Conservation (phyloP, 2,329 filamentous ascomycete species). For the Talaromyces sp. region DNA sequence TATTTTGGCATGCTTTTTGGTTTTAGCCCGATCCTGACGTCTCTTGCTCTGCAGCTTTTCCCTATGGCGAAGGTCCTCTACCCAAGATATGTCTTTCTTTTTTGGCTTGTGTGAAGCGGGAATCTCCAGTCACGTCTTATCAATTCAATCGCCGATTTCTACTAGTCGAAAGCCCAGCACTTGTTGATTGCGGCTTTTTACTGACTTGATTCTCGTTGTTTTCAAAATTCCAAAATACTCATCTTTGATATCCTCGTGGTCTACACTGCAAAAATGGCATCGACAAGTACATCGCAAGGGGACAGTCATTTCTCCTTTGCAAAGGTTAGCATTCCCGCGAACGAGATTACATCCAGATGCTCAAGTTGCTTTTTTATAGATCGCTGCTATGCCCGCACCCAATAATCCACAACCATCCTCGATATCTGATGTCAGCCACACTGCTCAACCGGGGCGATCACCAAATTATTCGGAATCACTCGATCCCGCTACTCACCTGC, state of each 20-base stretch:
- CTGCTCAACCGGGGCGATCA: constrained; percentile 22
- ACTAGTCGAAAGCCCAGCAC: constrained; percentile 26
- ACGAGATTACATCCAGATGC: background rate
- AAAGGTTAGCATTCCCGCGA: constrained; percentile 60
- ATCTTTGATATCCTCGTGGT: constrained; percentile 17
- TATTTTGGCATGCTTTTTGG: background rate
- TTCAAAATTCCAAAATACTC: constrained; percentile 21
- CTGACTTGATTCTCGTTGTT: constrained; percentile 21
- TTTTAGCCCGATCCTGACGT: constrained; percentile 16
- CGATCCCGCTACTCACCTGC: constrained; percentile 19
- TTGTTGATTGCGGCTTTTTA: constrained; percentile 23
- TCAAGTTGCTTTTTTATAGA: constrained; percentile 28
- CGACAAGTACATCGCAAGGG: constrained; percentile 31
- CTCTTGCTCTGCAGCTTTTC: constrained; percentile 33
- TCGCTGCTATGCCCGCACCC: constrained; percentile 47
- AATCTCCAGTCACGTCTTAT: constrained; percentile 43
- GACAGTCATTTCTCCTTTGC: constrained; percentile 66
- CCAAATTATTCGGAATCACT: constrained; percentile 22
- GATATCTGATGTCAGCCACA: constrained; percentile 30
- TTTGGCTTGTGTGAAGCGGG: constrained; percentile 47
- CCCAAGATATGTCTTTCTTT: constrained; percentile 50
- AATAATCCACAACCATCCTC: constrained; percentile 29
- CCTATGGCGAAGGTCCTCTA: constrained; percentile 45
- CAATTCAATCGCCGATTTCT: constrained; percentile 34
- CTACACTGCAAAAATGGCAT: constrained; percentile 33